Evolutionary conservation across 352 stramenopile species (phyloP).

Genomic region (Blastocystis sp.): DNA sequence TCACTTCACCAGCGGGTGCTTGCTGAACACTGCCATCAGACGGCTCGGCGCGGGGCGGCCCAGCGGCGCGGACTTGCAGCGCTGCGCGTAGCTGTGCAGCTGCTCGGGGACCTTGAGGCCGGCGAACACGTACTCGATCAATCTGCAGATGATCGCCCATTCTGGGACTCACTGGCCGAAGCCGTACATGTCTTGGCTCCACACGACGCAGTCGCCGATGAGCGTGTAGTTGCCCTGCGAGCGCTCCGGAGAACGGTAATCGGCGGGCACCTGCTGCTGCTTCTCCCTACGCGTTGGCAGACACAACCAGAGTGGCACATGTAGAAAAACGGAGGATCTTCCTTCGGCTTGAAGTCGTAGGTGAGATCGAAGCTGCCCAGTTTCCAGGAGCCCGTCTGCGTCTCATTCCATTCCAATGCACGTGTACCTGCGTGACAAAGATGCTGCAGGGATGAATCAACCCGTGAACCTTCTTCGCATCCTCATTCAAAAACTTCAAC

Average conservation of each 20-base stretch:
- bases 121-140: constrained; percentile 61
- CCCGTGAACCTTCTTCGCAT: constrained; percentile 64
- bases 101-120: constrained; percentile 42
- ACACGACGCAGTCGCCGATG: constrained; percentile 60
- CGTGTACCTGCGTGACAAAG: constrained; percentile 52
- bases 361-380: constrained; percentile 66
- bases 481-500: constrained; percentile 67
- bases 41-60: constrained; percentile 54
- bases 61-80: constrained; percentile 60
- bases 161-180: constrained; percentile 45
- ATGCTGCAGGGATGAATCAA: constrained; percentile 58
- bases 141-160: not conserved
- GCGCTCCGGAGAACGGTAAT: constrained; percentile 59
- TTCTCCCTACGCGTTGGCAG: constrained; percentile 26
- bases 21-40: constrained; percentile 49
- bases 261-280: constrained; percentile 4
- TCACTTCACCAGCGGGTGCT: constrained; percentile 69
- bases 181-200: constrained; percentile 63
- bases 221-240: constrained; percentile 40
- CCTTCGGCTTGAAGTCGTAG: constrained; percentile 57
- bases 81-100: constrained; percentile 39
- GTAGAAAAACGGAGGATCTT: constrained; percentile 63
- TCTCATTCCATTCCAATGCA: not conserved
- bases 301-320: not conserved
- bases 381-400: constrained; percentile 53